Conservation (phyloP, 2,329 filamentous ascomycete species). For the Aspergillus spinulosporus region DNA sequence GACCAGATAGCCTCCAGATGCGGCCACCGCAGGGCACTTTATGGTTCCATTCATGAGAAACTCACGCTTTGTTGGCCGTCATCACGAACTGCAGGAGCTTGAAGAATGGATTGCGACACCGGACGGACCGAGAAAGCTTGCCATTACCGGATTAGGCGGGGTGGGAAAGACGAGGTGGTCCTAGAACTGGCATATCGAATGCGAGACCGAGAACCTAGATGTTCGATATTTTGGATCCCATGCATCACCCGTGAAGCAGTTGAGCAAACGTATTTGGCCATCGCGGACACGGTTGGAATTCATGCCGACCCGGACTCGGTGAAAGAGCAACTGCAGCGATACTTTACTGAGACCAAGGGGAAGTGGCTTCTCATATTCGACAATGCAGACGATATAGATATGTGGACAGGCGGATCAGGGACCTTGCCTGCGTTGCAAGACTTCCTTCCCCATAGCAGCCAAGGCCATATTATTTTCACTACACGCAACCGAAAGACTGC, state of each 20-base stretch:
- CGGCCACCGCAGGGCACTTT: background rate
- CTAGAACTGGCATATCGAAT: constrained; percentile 27
- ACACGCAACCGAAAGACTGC: background rate
- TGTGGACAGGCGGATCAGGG: background rate
- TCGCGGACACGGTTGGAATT: constrained; percentile 11
- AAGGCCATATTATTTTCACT: background rate
- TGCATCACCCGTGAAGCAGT: constrained; percentile 22
- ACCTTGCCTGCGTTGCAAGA: background rate
- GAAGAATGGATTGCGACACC: background rate
- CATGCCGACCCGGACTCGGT: background rate
- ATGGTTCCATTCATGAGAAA: background rate
- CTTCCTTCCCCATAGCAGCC: fast-evolving
- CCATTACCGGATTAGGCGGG: constrained; percentile 15
- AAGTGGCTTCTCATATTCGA: background rate
- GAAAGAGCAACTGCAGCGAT: background rate
- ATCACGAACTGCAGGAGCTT: background rate
- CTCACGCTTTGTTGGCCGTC: background rate
- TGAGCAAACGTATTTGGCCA: constrained; percentile 18
- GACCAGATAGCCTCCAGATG: background rate
- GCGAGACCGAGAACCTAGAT: constrained; percentile 1
- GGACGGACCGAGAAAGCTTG: background rate
- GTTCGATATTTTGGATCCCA: constrained; percentile 32
- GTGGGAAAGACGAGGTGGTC: constrained; percentile 30
- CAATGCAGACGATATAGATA: background rate
- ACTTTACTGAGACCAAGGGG: background rate